Conservation (phyloP, 2,329 filamentous ascomycete species). For the Colletotrichum musae region DNA sequence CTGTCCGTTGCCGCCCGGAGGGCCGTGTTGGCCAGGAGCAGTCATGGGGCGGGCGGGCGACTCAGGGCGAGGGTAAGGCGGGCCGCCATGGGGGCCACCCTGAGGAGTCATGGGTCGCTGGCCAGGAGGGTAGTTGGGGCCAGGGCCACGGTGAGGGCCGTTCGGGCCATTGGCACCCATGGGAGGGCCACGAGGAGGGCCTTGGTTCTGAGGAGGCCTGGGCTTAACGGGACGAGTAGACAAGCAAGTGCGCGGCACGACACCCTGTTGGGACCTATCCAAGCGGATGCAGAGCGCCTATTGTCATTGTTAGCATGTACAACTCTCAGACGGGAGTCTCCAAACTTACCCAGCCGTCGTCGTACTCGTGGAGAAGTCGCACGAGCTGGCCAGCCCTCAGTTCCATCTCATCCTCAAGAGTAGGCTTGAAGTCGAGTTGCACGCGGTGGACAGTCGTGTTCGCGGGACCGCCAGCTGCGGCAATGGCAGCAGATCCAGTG, state of each 20-base stretch:
- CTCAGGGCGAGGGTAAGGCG: conserved; percentile 51
- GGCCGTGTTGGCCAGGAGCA: conserved; percentile 56
- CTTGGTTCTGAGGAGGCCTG: conserved; percentile 69
- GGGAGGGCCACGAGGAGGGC: conserved; percentile 68
- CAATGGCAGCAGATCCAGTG: conserved; percentile 71
- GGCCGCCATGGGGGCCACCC: conserved; percentile 49
- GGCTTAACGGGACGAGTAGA: conserved; percentile 94
- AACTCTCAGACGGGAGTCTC: not conserved
- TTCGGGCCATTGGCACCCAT: conserved; percentile 61
- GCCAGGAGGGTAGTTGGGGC: conserved; percentile 51
- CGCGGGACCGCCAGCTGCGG: conserved; percentile 72
- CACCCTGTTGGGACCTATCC: conserved; percentile 92
- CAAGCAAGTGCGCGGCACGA: conserved; percentile 92
- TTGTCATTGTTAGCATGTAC: conserved; percentile 48
- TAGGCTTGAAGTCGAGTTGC: conserved; percentile 93
- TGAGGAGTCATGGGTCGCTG: conserved; percentile 59
- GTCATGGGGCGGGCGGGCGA: conserved; percentile 52
- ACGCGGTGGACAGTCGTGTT: conserved; percentile 86
- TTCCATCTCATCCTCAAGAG: conserved; percentile 91
- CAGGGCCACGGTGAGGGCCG: conserved; percentile 49
- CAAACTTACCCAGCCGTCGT: conserved; percentile 93
- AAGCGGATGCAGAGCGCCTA: conserved; percentile 92
- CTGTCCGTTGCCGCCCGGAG: conserved; percentile 55
- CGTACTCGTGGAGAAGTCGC: conserved; percentile 92
- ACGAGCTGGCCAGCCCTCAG: conserved; percentile 87